phyloP scores from a whole-genome alignment of 805 yeast genomes.

The Wickerhamiella shivajii region DNA sequence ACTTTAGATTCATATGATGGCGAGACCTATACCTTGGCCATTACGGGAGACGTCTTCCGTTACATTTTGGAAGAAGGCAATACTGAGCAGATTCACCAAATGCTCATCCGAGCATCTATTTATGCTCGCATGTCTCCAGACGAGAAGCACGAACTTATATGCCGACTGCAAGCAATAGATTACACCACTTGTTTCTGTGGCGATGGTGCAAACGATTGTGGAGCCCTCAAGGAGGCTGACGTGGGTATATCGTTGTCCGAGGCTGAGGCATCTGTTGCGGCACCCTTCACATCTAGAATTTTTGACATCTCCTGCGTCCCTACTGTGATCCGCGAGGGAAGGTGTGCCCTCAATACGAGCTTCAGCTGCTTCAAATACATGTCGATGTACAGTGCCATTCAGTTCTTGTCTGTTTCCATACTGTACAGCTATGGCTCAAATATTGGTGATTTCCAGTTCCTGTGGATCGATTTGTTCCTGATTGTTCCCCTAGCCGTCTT shows the following conservation, averaged over 20 bases:
- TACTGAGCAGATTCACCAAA: conserved; percentile 33
- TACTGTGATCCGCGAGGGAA: conserved; percentile 83
- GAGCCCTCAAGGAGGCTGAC: conserved; percentile 95
- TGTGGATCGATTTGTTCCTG: conserved; percentile 81
- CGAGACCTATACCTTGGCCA: conserved; percentile 47
- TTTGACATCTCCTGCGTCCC: conserved; percentile 90
- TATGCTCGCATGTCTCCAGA: conserved; percentile 99
- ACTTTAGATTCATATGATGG: conserved; percentile 40
- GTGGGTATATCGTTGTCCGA: conserved; percentile 92
- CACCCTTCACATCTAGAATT: conserved; percentile 84
- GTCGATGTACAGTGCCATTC: conserved; percentile 95
- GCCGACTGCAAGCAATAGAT: conserved; percentile 66
- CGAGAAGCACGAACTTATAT: conserved; percentile 91
- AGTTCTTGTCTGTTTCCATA: conserved; percentile 74
- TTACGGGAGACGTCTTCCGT: conserved; percentile 87
- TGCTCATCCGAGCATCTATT: conserved; percentile 59
- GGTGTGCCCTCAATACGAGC: conserved; percentile 88
- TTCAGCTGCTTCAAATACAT: conserved; percentile 95
- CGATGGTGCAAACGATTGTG: conserved; percentile 99
- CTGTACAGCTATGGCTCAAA: conserved; percentile 81
- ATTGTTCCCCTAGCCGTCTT: conserved; percentile 91
- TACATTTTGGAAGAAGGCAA: conserved; percentile 41
- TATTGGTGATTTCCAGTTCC: conserved; percentile 90
- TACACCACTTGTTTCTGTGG: conserved; percentile 97
- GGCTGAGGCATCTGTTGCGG: conserved; percentile 98